A percentile compares a stretch with the other conserved stretches of the same genome.
These are phyloP conservation scores for Diplogelasinospora grovesii DNA, from an alignment of 495 filamentous ascomycete species.

Conservation along the genomic window DNA sequence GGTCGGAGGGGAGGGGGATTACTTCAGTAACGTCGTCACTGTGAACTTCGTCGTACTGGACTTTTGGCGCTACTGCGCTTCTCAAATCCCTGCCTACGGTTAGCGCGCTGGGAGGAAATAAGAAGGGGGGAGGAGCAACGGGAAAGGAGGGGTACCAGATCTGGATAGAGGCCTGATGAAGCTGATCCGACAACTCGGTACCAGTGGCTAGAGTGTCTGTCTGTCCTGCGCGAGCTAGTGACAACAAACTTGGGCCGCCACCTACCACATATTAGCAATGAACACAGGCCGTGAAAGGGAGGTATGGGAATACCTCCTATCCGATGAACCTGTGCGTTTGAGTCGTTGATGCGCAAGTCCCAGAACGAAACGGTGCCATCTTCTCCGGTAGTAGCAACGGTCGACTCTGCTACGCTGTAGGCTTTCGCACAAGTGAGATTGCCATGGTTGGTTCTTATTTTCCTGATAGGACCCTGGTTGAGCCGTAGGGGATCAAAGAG, in stretches of 20 bases:
- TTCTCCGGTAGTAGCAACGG: slow-evolving; percentile 54
- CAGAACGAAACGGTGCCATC: slow-evolving; percentile 54
- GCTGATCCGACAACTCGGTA: slow-evolving; percentile 69
- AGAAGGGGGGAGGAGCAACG: background rate
- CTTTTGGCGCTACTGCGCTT: slow-evolving; percentile 30
- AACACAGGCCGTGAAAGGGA: background rate
- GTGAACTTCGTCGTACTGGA: slow-evolving; percentile 77
- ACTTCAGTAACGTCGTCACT: slow-evolving; percentile 89
- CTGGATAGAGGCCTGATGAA: slow-evolving; percentile 62
- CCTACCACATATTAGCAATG: slow-evolving; percentile 15
- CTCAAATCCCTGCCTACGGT: background rate
- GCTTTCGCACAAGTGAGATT: slow-evolving; percentile 52
- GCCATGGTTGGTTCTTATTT: slow-evolving; percentile 41
- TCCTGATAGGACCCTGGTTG: slow-evolving; percentile 30
- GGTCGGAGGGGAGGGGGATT: background rate
- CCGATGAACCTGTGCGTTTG: slow-evolving; percentile 25
- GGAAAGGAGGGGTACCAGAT: slow-evolving; percentile 54
- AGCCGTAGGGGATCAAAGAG: slow-evolving; percentile 46
- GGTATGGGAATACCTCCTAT: slow-evolving; percentile 43
- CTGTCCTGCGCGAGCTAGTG: slow-evolving; percentile 54
- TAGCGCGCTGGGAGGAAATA: too few species aligned
- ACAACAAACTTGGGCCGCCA: slow-evolving; percentile 51
- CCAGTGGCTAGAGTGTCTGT: slow-evolving; percentile 64
- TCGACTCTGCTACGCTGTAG: slow-evolving; percentile 30
- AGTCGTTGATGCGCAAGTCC: slow-evolving; percentile 44